Evolutionary conservation across 768 basidiomycete genomes (phyloP).

Genomic region (Panaeolus cyanescens): DNA sequence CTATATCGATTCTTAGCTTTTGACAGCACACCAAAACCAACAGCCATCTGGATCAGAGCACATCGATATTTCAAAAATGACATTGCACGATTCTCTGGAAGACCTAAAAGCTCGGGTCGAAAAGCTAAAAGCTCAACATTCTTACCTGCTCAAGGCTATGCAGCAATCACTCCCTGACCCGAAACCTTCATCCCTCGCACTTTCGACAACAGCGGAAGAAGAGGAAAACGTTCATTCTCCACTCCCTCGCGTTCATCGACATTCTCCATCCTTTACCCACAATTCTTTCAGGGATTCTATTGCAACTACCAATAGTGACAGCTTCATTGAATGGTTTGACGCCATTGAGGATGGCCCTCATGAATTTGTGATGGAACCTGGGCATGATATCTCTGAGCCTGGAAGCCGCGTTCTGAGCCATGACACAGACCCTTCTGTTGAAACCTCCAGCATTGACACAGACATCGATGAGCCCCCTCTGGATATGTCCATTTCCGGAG

Average conservation of each 20-base stretch:
- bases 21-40: constrained; percentile 17
- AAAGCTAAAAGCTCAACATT: constrained; percentile 61
- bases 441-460: constrained; percentile 55
- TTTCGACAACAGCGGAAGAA: constrained; percentile 53
- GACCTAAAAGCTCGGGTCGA: constrained; percentile 50
- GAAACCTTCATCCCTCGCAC: constrained; percentile 26
- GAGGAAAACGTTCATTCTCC: constrained; percentile 29
- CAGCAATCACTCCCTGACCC: constrained; percentile 32
- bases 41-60: constrained; percentile 8
- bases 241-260: constrained; percentile 3
- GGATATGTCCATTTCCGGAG: constrained; percentile 7
- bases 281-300: constrained; percentile 47
- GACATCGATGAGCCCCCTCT: constrained; percentile 44
- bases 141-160: constrained; percentile 46
- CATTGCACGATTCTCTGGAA: constrained; percentile 29
- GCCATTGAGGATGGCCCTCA: constrained; percentile 70
- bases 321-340: constrained; percentile 74
- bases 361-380: constrained; percentile 65
- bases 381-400: constrained; percentile 36
- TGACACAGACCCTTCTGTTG: constrained; percentile 41
- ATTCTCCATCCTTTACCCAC: constrained; percentile 27
- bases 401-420: constrained; percentile 40
- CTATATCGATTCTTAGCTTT: background rate
- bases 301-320: constrained; percentile 51
- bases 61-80: constrained; percentile 13